Percentiles rank a stretch among this genome's conserved stretches.
Conservation (phyloP, 192 early-diverging fungal species). For the Backusella morwellensis region DNA sequence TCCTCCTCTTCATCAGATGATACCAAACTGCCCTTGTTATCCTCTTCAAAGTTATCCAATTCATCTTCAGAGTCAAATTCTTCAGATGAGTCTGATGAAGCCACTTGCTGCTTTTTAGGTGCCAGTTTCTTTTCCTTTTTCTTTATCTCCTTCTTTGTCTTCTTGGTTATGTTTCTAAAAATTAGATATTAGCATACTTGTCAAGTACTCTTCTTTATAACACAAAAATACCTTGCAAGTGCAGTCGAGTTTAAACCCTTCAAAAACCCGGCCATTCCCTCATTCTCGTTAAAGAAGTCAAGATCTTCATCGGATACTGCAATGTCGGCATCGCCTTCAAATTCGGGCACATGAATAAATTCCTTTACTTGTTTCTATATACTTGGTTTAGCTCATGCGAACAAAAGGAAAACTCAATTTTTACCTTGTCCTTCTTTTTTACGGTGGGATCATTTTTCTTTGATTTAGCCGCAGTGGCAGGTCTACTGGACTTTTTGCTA, state of each 20-base stretch:
- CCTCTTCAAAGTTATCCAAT: slow-evolving; percentile 25
- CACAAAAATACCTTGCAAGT: slow-evolving; percentile 50
- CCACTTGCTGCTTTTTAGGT: not conserved
- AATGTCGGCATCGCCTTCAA: slow-evolving; percentile 54
- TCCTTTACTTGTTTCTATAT: slow-evolving; percentile 10
- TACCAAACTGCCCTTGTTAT: slow-evolving; percentile 1
- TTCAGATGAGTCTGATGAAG: slow-evolving; percentile 16
- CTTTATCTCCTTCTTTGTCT: slow-evolving; percentile 35
- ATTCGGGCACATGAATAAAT: slow-evolving; percentile 33
- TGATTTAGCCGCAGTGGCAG: not conserved
- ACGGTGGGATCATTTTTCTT: not conserved
- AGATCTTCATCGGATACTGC: slow-evolving; percentile 71
- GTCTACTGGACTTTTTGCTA: not conserved
- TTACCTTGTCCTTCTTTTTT: slow-evolving; percentile 5
- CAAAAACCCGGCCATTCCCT: slow-evolving; percentile 61
- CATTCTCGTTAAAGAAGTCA: slow-evolving; percentile 68
- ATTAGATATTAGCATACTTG: not conserved
- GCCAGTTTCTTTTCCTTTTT: slow-evolving; percentile 38
- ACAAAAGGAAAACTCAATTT: not conserved
- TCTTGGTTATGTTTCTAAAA: slow-evolving; percentile 7
- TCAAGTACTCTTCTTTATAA: slow-evolving; percentile 4
- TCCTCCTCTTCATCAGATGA: not conserved
- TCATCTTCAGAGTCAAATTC: slow-evolving; percentile 47
- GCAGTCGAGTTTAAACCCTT: slow-evolving; percentile 59
- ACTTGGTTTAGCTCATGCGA: not conserved